Percentiles rank a stretch among this genome's conserved stretches.
Evolutionary conservation across 805 yeast species (phyloP).

Genomic region (Suhomyces vadensis): DNA sequence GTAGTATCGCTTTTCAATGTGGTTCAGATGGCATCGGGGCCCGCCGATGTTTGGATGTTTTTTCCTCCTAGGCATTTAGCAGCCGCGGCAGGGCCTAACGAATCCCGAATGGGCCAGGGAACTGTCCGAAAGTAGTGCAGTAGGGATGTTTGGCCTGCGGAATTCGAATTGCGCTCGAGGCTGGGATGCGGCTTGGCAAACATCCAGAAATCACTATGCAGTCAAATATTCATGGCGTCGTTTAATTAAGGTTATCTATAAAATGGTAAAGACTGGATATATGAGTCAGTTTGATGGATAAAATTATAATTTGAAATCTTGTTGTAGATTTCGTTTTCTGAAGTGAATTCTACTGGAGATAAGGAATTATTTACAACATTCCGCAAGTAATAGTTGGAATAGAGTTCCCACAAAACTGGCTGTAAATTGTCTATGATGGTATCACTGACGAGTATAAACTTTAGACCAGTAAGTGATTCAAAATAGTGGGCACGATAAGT

Average conservation of each 20-base stretch:
- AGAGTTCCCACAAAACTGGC: constrained; percentile 56
- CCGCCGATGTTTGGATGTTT: background rate
- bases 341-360: constrained; percentile 55
- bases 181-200: background rate
- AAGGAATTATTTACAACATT: constrained; percentile 57
- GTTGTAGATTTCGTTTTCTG: constrained; percentile 33
- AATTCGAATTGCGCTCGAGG: background rate
- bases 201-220: background rate
- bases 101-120: too few species aligned
- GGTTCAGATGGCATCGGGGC: background rate
- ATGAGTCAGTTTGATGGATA: constrained; percentile 52
- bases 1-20: too few species aligned
- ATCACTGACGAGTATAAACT: constrained; percentile 76
- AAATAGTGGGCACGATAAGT: constrained; percentile 75
- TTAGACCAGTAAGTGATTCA: constrained; percentile 78
- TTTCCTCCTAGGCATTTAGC: background rate
- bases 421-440: constrained; percentile 56
- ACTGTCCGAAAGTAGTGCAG: background rate
- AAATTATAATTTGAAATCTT: constrained; percentile 60
- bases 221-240: background rate
- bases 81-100: background rate
- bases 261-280: constrained; percentile 34
- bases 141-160: background rate
- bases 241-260: constrained; percentile 10
- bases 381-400: constrained; percentile 57